phyloP scores from a whole-genome alignment of 2,329 filamentous ascomycete genomes.

The Colletotrichum sp. region DNA sequence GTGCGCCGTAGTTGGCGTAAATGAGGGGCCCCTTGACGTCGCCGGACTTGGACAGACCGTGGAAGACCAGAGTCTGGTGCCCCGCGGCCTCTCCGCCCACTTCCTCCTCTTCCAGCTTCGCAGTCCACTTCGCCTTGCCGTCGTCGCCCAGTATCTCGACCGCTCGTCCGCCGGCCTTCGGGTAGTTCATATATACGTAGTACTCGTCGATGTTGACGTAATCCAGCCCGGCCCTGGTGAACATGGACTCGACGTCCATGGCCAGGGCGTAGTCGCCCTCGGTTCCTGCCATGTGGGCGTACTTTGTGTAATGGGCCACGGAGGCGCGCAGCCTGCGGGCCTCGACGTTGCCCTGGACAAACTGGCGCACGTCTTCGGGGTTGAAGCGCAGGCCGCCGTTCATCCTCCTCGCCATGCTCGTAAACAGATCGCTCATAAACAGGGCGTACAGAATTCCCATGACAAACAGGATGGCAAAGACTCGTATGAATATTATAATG shows the following conservation, averaged over 20 bases:
- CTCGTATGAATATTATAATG: conserved; percentile 71
- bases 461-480: conserved; percentile 78
- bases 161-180: conserved; percentile 74
- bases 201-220: conserved; percentile 79
- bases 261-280: conserved; percentile 89
- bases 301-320: conserved; percentile 78
- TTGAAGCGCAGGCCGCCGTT: conserved; percentile 75
- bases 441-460: conserved; percentile 81
- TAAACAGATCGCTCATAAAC: conserved; percentile 85
- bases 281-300: conserved; percentile 92
- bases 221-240: conserved; percentile 75
- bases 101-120: conserved; percentile 80
- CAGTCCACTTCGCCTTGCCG: conserved; percentile 73
- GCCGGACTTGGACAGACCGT: conserved; percentile 86
- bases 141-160: conserved; percentile 80
- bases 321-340: conserved; percentile 72
- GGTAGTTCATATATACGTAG: conserved; percentile 92
- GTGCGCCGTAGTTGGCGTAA: conserved; percentile 90
- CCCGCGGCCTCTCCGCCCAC: conserved; percentile 67
- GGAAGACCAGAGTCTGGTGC: conserved; percentile 79
- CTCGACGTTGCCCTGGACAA: conserved; percentile 77
- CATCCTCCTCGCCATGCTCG: conserved; percentile 65
- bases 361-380: conserved; percentile 79
- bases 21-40: conserved; percentile 86
- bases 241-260: conserved; percentile 81